These are phyloP conservation scores for Neofusicoccum parvum DNA, from an alignment of 2,329 filamentous ascomycete genomes.

Conservation along the genomic window DNA sequence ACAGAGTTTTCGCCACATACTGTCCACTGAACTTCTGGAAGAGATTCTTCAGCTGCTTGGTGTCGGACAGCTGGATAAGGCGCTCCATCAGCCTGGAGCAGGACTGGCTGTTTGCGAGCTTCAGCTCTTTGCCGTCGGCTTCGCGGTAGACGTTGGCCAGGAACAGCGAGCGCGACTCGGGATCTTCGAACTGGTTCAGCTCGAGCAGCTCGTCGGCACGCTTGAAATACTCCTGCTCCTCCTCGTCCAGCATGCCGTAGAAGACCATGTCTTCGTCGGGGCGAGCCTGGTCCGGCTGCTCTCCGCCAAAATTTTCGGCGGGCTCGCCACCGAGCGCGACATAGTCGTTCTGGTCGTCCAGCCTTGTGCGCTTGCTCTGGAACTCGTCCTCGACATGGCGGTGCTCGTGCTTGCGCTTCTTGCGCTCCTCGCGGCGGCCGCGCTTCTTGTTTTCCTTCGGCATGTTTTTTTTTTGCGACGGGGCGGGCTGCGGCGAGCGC, in stretches of 20 bases:
- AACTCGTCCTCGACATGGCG: slow-evolving; percentile 39
- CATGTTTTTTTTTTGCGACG: slow-evolving; percentile 43
- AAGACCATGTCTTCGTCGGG: slow-evolving; percentile 67
- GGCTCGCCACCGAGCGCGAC: slow-evolving; percentile 23
- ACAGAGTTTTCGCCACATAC: slow-evolving; percentile 40
- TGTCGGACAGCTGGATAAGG: slow-evolving; percentile 78
- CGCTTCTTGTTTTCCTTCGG: slow-evolving; percentile 62
- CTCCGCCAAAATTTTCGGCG: slow-evolving; percentile 29
- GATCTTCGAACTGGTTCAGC: slow-evolving; percentile 78
- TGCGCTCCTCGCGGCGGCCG: slow-evolving; percentile 56
- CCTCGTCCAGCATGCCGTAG: slow-evolving; percentile 88
- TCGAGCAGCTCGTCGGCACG: slow-evolving; percentile 88
- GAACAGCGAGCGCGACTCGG: slow-evolving; percentile 60
- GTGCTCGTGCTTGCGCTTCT: slow-evolving; percentile 55
- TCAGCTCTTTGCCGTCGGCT: slow-evolving; percentile 89
- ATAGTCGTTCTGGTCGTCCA: slow-evolving; percentile 24
- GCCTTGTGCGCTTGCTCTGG: slow-evolving; percentile 37
- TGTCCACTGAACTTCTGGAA: slow-evolving; percentile 85
- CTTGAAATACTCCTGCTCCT: slow-evolving; percentile 95
- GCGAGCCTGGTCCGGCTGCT: slow-evolving; percentile 27
- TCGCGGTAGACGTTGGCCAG: slow-evolving; percentile 83
- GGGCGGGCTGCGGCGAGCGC: slow-evolving; percentile 2
- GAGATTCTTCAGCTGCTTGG: slow-evolving; percentile 79
- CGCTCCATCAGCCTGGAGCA: slow-evolving; percentile 93
- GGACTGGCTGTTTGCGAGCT: slow-evolving; percentile 92